Percentiles rank a stretch among this genome's conserved stretches.
phyloP scores from a whole-genome alignment of 2,329 filamentous ascomycete species.

The Colletotrichum cuscutae region DNA sequence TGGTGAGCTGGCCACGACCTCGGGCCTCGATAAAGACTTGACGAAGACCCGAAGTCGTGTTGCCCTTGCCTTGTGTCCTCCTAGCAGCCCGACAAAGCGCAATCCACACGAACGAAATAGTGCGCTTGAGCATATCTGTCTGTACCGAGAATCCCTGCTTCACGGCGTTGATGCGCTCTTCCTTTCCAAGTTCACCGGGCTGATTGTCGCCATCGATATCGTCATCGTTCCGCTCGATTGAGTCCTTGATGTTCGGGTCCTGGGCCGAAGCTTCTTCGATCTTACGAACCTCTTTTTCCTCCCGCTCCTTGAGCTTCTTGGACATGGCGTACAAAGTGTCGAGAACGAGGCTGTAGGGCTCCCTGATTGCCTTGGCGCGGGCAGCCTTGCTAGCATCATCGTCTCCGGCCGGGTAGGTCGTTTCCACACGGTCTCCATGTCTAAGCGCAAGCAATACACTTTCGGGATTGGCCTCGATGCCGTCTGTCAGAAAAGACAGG shows the following conservation, averaged over 20 bases:
- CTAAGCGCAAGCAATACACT: conserved; percentile 91
- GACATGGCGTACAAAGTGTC: conserved; percentile 90
- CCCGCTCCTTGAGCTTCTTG: conserved; percentile 74
- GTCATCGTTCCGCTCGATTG: conserved; percentile 60
- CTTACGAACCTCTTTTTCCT: conserved; percentile 66
- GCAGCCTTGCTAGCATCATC: conserved; percentile 78
- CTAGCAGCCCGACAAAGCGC: conserved; percentile 94
- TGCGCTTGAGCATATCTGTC: conserved; percentile 80
- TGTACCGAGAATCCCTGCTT: conserved; percentile 78
- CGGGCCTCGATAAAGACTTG: conserved; percentile 91
- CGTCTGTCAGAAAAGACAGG: conserved; percentile 81
- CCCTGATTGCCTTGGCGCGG: conserved; percentile 81
- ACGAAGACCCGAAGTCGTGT: conserved; percentile 74
- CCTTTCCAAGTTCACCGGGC: conserved; percentile 55
- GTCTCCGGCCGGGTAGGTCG: conserved; percentile 80
- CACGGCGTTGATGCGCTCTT: conserved; percentile 71
- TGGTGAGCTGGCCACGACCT: conserved; percentile 86
- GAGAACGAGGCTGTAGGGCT: conserved; percentile 84
- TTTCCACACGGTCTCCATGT: conserved; percentile 87
- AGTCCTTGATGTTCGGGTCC: conserved; percentile 48
- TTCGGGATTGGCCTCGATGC: conserved; percentile 90
- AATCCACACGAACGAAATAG: conserved; percentile 94
- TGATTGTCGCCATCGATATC: conserved; percentile 56
- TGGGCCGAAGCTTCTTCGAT: conserved; percentile 63
- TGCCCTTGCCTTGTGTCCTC: conserved; percentile 87